phyloP scores from a whole-genome alignment of 352 stramenopile species.

The Globisporangium radiosum region DNA sequence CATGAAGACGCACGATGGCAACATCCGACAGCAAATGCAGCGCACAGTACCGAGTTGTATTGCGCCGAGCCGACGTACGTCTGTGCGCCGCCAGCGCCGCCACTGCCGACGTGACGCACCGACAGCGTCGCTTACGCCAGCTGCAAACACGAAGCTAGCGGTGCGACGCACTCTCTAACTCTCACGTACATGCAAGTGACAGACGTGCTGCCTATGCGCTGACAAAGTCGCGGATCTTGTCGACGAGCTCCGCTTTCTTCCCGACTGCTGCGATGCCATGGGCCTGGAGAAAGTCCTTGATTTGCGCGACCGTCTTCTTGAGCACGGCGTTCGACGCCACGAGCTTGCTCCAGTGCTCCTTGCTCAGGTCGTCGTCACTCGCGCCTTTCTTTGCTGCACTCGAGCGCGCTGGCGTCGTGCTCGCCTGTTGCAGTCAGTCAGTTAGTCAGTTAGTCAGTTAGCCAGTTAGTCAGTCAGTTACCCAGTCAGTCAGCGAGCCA shows the following conservation, averaged over 20 bases:
- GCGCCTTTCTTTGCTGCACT: conserved; percentile 34
- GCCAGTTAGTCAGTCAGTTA: too few relatives aligned
- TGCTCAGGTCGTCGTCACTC: conserved; percentile 34
- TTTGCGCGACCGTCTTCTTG: conserved; percentile 66
- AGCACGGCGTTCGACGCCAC: conserved; percentile 40
- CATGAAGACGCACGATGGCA: too few relatives aligned
- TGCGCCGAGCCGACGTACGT: conserved; percentile 1
- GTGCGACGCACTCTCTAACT: background rate
- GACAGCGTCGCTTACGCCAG: background rate
- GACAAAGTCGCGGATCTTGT: conserved; percentile 40
- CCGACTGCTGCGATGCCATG: conserved; percentile 35
- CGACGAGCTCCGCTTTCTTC: conserved; percentile 63
- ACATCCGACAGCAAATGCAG: background rate
- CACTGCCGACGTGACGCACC: conserved; percentile 1
- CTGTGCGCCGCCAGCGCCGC: background rate
- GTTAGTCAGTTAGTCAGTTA: background rate
- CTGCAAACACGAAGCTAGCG: background rate
- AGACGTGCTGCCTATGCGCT: conserved; percentile 3
- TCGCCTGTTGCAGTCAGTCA: conserved; percentile 15
- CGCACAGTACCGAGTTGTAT: conserved; percentile 1
- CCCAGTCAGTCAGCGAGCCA: background rate
- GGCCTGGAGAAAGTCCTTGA: conserved; percentile 61
- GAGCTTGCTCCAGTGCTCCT: conserved; percentile 41
- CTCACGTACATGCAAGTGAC: background rate
- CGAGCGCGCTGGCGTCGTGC: conserved; percentile 13